Evolutionary conservation across 306 rosid genomes (phyloP), one percentile per base, ranked within the genome.

Genomic region (Adenanthera pavonina): DNA sequence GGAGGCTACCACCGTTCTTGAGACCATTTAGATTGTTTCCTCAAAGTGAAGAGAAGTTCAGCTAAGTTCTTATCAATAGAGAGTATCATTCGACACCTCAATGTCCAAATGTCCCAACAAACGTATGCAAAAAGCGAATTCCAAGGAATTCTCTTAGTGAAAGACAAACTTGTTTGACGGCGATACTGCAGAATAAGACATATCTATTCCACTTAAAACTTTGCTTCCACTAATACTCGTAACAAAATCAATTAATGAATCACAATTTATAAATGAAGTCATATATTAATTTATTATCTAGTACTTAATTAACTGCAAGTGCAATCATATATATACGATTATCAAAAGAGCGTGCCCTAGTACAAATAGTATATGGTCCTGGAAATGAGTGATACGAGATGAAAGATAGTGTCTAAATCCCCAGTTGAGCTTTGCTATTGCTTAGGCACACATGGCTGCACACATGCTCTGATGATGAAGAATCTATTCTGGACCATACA

Each of bases 351-450:
- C 8, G 6, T 73, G 76, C 17, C 54, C 65, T 4, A 43, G 53
- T 16, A 72, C 52, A 49, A 40, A 65, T 52, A 65, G 38, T 16
- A 25, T 30, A 82, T 88, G 96, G 98, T 85, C 98, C 94, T 92
- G 84, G 82, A 76, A 3, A 71, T 91, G 87, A 82, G 90, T 83
- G 92, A 33, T 43, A 78, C 57, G 78, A 74, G 66, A 83, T 67
- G 83, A 78, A 56, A 80, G 75, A 73, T 71, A 80, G 68, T 86
- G 80, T 74, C 86, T 75, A 65, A 59, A 46, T 16, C 79, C 74
- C 82, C 69, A 65, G 25, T 53, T 72, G 56, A 70, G 79, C 89
- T 84, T 82, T 82, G 74, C 47, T 68, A 46, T 17, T 38, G 72
- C 79, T 71, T 77, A 65, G 73, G 57, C 62, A 84, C 84, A 81